phyloP scores from a whole-genome alignment of 2,329 filamentous ascomycete species.

The Teratosphaeria zuluensis region DNA sequence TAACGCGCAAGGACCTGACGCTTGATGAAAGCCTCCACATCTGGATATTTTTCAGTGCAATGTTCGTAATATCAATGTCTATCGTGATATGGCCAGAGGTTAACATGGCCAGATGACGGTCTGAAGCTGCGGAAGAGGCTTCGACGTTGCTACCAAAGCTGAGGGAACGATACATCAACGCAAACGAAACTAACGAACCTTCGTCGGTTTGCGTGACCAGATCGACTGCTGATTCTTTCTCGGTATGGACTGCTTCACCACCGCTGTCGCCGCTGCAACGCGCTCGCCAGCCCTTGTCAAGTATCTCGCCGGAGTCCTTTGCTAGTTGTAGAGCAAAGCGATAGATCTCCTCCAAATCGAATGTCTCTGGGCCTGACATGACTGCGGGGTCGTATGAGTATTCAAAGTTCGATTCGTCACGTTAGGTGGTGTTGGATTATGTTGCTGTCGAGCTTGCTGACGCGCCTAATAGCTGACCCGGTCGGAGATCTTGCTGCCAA shows the following conservation, averaged over 20 bases:
- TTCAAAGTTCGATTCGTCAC: neutral
- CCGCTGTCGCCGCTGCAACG: conserved; percentile 37
- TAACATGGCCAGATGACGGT: neutral
- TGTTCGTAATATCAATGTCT: neutral
- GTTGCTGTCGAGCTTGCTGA: too few species aligned
- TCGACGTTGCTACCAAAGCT: neutral
- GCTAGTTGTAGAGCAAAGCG: conserved; percentile 60
- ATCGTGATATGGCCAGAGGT: neutral
- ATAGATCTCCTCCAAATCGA: conserved; percentile 56
- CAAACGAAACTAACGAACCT: conserved; percentile 36
- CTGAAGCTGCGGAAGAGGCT: neutral
- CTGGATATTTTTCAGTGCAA: conserved; percentile 30
- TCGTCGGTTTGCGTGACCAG: conserved; percentile 69
- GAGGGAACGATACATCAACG: too few species aligned
- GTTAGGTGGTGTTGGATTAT: neutral
- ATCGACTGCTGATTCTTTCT: conserved; percentile 69
- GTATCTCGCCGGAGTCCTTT: conserved; percentile 57
- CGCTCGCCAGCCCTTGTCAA: conserved; percentile 54
- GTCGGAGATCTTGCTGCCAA: too few species aligned
- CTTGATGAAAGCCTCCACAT: conserved; percentile 63
- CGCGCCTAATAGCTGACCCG: too few species aligned
- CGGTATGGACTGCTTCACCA: conserved; percentile 34
- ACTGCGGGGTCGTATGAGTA: neutral
- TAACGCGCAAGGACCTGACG: conserved; percentile 49
- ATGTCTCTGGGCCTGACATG: neutral